phyloP scores from a whole-genome alignment of 129 eudicot species.

The Ambrosia artemisiifolia region DNA sequence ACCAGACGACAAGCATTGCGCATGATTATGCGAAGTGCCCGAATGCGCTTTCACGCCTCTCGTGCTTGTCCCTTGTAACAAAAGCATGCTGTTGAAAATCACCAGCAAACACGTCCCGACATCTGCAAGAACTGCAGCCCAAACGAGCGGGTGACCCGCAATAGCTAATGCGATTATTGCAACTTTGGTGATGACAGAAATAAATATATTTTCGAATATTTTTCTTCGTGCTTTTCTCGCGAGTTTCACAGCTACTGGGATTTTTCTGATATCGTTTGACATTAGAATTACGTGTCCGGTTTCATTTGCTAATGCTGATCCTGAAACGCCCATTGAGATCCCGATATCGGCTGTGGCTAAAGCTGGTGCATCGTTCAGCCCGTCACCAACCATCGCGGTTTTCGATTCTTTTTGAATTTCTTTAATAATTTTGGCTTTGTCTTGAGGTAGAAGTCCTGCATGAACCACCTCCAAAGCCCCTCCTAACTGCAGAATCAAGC shows the following conservation, averaged over 20 bases:
- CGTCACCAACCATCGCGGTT: conserved; percentile 95
- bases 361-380: conserved; percentile 88
- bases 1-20: conserved; percentile 14
- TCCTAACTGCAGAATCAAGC: conserved; percentile 51
- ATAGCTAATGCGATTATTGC: conserved; percentile 66
- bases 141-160: conserved; percentile 78
- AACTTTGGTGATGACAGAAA: conserved; percentile 59
- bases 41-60: conserved; percentile 12
- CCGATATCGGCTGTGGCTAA: conserved; percentile 89
- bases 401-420: conserved; percentile 47
- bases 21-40: conserved; percentile 13
- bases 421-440: conserved; percentile 61
- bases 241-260: conserved; percentile 55
- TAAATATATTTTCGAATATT: conserved; percentile 57
- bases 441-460: conserved; percentile 86
- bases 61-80: conserved; percentile 35
- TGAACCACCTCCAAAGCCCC: conserved; percentile 57
- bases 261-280: conserved; percentile 76
- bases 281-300: conserved; percentile 72
- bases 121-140: conserved; percentile 94
- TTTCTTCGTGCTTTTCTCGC: conserved; percentile 59
- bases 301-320: conserved; percentile 89
- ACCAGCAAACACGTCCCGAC: conserved; percentile 88
- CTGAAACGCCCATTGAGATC: conserved; percentile 93
- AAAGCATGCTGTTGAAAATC: conserved; percentile 83